A percentile compares a stretch with the other conserved stretches of the same genome.
These are phyloP conservation scores for Guillardia theta DNA, from an alignment of 78 protist genomes.

Conservation along the genomic window DNA sequence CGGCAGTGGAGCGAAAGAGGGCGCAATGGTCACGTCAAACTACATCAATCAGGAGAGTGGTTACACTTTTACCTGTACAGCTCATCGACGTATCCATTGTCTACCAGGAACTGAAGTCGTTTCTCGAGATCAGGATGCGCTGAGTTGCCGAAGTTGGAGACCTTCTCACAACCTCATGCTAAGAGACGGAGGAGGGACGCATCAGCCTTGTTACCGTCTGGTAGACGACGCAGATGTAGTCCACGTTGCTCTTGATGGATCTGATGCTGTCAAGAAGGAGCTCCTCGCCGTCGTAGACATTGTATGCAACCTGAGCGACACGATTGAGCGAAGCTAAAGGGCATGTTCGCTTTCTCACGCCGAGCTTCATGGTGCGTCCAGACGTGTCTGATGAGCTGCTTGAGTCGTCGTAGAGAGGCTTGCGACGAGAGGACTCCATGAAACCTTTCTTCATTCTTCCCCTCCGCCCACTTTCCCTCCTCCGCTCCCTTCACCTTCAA, in stretches of 20 bases:
- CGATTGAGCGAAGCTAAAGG: background rate
- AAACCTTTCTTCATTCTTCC: background rate
- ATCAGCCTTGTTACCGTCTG: conserved; percentile 12
- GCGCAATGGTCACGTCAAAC: background rate
- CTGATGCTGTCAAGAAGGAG: background rate
- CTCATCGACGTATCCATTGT: conserved; percentile 3
- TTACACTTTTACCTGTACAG: background rate
- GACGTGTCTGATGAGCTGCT: background rate
- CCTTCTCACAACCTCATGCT: background rate
- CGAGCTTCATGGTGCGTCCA: background rate
- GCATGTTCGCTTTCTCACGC: background rate
- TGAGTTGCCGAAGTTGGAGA: background rate
- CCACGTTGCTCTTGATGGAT: background rate
- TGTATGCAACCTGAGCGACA: background rate
- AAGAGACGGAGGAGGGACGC: background rate
- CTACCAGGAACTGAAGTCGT: background rate
- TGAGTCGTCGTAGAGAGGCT: background rate
- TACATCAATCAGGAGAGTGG: background rate
- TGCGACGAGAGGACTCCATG: background rate
- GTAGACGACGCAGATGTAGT: background rate
- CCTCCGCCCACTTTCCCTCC: too few species aligned
- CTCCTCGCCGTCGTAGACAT: conserved; percentile 34
- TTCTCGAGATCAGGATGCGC: background rate
- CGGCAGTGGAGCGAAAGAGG: background rate
- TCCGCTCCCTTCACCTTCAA: too few species aligned